Percentiles rank a stretch among this genome's conserved stretches.
Evolutionary conservation across 352 stramenopile species (phyloP).

Genomic region (Saprolegnia parasitica): DNA sequence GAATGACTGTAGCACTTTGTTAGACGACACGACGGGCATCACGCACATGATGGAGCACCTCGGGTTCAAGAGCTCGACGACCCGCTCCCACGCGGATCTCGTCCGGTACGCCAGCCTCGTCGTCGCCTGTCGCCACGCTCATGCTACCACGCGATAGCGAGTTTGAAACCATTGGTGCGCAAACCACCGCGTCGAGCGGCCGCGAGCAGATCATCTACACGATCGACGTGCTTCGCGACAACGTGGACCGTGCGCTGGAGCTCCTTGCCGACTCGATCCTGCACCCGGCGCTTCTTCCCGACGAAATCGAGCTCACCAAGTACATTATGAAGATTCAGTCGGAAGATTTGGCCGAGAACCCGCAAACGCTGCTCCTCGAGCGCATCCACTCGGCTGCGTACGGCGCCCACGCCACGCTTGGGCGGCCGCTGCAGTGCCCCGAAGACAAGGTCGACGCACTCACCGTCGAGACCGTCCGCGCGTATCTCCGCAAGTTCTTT

Average conservation of each 20-base stretch:
- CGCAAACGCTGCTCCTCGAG: slow-evolving; percentile 67
- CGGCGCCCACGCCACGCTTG: slow-evolving; percentile 59
- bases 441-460: slow-evolving; percentile 75
- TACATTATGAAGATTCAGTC: slow-evolving; percentile 91
- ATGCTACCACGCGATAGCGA: slow-evolving; percentile 34
- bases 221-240: slow-evolving; percentile 94
- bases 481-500: slow-evolving; percentile 74
- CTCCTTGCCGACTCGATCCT: slow-evolving; percentile 88
- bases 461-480: slow-evolving; percentile 61
- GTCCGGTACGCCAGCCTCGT: slow-evolving; percentile 40
- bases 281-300: slow-evolving; percentile 61
- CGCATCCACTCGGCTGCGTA: slow-evolving; percentile 88
- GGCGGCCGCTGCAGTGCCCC: slow-evolving; percentile 73
- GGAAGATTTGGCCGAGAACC: slow-evolving; percentile 88
- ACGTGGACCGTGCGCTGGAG: slow-evolving; percentile 85
- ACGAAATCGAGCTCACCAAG: slow-evolving; percentile 92
- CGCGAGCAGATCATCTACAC: slow-evolving; percentile 97
- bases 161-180: slow-evolving; percentile 91
- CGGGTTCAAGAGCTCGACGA: slow-evolving; percentile 92
- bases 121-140: neutral
- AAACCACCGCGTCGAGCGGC: slow-evolving; percentile 85
- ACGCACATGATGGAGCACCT: slow-evolving; percentile 94
- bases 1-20: neutral
- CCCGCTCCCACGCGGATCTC: slow-evolving; percentile 76
- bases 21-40: slow-evolving; percentile 73